Evolutionary conservation across 805 yeast genomes (phyloP).

Genomic region (Metschnikowia proteae): DNA sequence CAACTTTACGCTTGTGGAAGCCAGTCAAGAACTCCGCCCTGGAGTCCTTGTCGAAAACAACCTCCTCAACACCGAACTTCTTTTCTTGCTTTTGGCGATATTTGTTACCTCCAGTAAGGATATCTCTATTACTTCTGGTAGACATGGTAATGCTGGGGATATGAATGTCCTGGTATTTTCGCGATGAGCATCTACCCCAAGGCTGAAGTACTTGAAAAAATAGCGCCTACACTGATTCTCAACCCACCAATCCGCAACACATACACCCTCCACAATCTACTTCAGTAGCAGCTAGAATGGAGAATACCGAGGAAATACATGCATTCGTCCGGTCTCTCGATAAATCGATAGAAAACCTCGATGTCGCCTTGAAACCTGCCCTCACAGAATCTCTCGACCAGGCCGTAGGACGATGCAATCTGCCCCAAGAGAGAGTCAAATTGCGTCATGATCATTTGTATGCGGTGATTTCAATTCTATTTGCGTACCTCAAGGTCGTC

Average conservation of each 20-base stretch:
- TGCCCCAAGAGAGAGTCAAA: conserved; percentile 24
- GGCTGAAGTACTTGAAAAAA: background rate
- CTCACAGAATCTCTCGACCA: conserved; percentile 41
- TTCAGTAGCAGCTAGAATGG: conserved; percentile 33
- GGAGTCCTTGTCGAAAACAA: conserved; percentile 75
- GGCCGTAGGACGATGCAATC: conserved; percentile 20
- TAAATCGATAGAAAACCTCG: conserved; percentile 33
- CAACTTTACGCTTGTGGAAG: conserved; percentile 88
- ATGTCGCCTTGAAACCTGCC: conserved; percentile 33
- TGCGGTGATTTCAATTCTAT: conserved; percentile 52
- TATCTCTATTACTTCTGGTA: conserved; percentile 65
- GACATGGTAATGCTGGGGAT: conserved; percentile 15
- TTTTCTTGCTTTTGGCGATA: conserved; percentile 60
- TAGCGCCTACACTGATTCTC: background rate
- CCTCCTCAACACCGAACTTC: conserved; percentile 63
- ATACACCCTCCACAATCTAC: background rate
- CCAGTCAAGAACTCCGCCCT: conserved; percentile 87
- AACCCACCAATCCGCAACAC: background rate
- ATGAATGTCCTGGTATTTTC: conserved; percentile 4
- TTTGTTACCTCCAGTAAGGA: conserved; percentile 81
- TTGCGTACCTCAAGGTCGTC: conserved; percentile 53
- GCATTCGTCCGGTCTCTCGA: conserved; percentile 38
- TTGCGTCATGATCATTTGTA: conserved; percentile 45
- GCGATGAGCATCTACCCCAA: conserved; percentile 17
- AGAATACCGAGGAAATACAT: conserved; percentile 40